phyloP scores from a whole-genome alignment of 1,284 basidiomycete genomes.

The Cerioporus squamosus region DNA sequence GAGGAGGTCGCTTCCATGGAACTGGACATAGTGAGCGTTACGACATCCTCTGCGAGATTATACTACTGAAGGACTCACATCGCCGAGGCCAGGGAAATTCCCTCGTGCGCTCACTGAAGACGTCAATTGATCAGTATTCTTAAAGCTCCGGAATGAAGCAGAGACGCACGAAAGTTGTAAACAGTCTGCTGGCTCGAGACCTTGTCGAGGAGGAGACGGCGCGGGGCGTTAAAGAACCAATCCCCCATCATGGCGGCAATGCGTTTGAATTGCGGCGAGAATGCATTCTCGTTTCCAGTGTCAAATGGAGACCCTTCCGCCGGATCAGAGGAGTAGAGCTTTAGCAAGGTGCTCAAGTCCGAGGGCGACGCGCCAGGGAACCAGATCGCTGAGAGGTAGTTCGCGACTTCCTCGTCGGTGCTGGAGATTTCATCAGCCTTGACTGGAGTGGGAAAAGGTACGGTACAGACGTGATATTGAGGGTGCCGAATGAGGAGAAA shows the following conservation, averaged over 20 bases:
- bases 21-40: too few species aligned
- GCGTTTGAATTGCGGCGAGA: conserved; percentile 54
- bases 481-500: conserved; percentile 23
- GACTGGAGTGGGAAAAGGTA: background rate
- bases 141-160: too few species aligned
- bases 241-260: conserved; percentile 54
- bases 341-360: conserved; percentile 37
- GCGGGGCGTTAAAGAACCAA: conserved; percentile 50
- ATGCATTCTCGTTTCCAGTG: conserved; percentile 45
- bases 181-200: conserved; percentile 44
- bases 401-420: conserved; percentile 5
- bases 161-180: conserved; percentile 52
- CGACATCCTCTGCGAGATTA: too few species aligned
- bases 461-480: conserved; percentile 16
- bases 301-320: conserved; percentile 54
- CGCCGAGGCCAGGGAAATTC: too few species aligned
- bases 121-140: too few species aligned
- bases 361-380: conserved; percentile 32
- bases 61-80: too few species aligned
- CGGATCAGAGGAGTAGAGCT: conserved; percentile 47
- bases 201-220: conserved; percentile 35
- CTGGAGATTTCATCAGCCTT: background rate
- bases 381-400: conserved; percentile 30
- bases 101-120: too few species aligned
- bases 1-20: too few species aligned